These are phyloP conservation scores for Phialophora tarda DNA, from an alignment of 2,329 filamentous ascomycete species.

Conservation along the genomic window DNA sequence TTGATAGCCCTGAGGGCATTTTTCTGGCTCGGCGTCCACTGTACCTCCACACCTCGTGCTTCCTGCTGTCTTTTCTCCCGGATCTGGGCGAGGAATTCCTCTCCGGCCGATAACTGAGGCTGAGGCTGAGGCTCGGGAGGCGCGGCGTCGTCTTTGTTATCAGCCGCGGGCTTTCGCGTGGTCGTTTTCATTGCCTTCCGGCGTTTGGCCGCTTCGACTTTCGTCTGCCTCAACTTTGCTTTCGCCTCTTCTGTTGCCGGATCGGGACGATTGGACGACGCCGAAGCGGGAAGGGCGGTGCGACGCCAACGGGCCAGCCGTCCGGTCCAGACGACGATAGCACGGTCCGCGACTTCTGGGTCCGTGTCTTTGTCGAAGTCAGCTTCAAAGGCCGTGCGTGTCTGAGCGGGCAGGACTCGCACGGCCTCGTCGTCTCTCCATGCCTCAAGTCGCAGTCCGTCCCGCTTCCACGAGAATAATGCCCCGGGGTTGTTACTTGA, in stretches of 20 bases:
- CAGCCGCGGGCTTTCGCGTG: not conserved
- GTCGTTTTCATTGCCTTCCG: not conserved
- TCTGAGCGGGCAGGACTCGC: not conserved
- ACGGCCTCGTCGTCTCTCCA: constrained; percentile 37
- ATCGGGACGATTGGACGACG: not conserved
- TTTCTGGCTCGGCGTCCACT: not conserved
- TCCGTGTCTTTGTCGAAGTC: not conserved
- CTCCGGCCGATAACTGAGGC: not conserved
- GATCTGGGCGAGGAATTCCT: not conserved
- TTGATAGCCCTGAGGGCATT: not conserved
- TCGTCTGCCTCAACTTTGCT: not conserved
- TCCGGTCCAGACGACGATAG: constrained; percentile 25
- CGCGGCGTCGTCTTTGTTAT: not conserved
- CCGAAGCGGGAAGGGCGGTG: not conserved
- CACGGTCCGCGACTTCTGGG: constrained; percentile 22
- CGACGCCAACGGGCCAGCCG: constrained; percentile 24
- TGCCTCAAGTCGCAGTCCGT: constrained; percentile 22
- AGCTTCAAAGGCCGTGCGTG: not conserved
- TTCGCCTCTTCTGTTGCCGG: not conserved
- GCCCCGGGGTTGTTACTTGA: not conserved
- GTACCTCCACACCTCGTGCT: not conserved
- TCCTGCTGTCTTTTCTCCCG: not conserved
- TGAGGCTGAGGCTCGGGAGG: not conserved
- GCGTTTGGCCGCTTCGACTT: not conserved
- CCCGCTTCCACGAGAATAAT: not conserved